Percentiles rank a stretch among this genome's conserved stretches.
Evolutionary conservation across 2,329 filamentous ascomycete species (phyloP).

Genomic region (Fusarium mundagurra): DNA sequence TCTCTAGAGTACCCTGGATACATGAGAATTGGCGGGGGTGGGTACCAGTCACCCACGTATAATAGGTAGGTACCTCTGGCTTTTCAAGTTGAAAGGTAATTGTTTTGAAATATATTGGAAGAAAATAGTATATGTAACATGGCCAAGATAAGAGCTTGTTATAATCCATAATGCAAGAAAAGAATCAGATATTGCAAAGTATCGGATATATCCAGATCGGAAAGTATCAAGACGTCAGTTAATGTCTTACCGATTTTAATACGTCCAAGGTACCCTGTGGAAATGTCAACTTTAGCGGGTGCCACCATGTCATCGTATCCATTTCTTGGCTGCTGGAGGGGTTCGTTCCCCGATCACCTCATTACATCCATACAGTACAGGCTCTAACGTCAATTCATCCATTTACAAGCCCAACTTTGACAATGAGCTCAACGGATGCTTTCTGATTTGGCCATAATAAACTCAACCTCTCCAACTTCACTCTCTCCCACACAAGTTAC

Average conservation of each 20-base stretch:
- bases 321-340: background rate
- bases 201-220: background rate
- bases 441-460: background rate
- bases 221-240: background rate
- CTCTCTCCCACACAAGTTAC: background rate
- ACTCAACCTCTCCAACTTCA: background rate
- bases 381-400: background rate
- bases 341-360: constrained; percentile 18
- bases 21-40: constrained; percentile 29
- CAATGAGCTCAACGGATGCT: background rate
- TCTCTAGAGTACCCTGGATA: constrained; percentile 7
- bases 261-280: constrained; percentile 3
- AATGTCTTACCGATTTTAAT: background rate
- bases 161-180: background rate
- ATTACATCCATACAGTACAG: background rate
- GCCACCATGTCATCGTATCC: constrained; percentile 30
- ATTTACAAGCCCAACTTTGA: constrained; percentile 21
- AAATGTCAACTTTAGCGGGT: constrained; percentile 1
- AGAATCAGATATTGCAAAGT: background rate
- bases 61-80: background rate
- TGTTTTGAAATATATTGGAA: background rate
- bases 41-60: background rate
- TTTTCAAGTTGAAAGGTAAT: background rate
- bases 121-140: background rate
- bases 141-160: background rate